Evolutionary conservation across 768 basidiomycete genomes (phyloP), one percentile per base, ranked within the genome.

Genomic region (Lactifluus rugatus): DNA sequence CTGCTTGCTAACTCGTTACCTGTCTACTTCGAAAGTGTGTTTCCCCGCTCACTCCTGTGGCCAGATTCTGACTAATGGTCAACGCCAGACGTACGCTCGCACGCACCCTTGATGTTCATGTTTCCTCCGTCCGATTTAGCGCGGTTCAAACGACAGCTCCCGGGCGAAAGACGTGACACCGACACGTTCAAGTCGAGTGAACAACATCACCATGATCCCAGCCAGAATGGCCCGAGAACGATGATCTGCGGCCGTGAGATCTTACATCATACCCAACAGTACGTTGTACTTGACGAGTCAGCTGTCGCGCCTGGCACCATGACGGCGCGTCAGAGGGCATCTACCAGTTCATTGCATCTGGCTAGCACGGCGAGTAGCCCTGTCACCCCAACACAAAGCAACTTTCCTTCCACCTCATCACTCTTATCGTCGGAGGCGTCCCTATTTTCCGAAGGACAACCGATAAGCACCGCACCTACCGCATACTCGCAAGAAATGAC

Each of bases 1-100:
- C 62, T 88, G 42, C 69, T 89, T 50, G 71, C 75, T 14, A 83
- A 82, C 61, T 73, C 75, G 8, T 68, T 89, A 17, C 76, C 78
- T 14, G 65, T 81, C 54, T 78, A 85, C 70, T 85, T 89, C 65
- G 77, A 75, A 70, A 82, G 87, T 83, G 58, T 60, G 73, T 67
- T 37, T 11, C 14, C 19, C 49, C 17, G 19, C 39, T 37, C n/a
- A 17, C 11, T 21, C 21, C 10, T 17, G 14, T 14, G 5, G 19
- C 42, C 23, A 17, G 25, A 44, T 49, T 37, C 28, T 48, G 31
- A 46, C 26, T 50, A 26, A 47, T 56, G 42, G 45, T n/a, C 13
- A 21, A 41, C 41, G 17, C 19, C 60, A 85, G 87, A 84, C 69
- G 78, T 85, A 23, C 79, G 83, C 5, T 82, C 82, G 0, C 84